These are phyloP conservation scores for Chenopodium suecicum DNA, from an alignment of 148 eudicot genomes.

Conservation along the genomic window DNA sequence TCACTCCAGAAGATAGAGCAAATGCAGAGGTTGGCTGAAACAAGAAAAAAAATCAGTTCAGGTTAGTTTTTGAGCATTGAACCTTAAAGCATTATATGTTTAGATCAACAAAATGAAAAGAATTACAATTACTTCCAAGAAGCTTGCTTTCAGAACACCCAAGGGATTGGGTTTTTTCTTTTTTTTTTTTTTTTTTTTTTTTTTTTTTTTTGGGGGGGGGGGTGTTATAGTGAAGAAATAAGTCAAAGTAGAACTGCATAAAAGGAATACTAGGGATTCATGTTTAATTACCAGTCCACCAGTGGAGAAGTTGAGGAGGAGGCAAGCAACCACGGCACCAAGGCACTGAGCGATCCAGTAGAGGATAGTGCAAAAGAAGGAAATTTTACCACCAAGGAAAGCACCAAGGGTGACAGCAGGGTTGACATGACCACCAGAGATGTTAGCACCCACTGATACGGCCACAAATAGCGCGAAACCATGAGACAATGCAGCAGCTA, in stretches of 20 bases:
- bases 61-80: background rate
- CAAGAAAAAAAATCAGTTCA: background rate
- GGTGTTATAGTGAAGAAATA: background rate
- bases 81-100: background rate
- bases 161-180: too few relatives aligned
- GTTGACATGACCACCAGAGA: slow-evolving; percentile 88
- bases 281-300: slow-evolving; percentile 54
- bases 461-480: slow-evolving; percentile 73
- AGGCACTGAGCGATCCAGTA: slow-evolving; percentile 76
- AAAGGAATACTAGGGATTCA: background rate
- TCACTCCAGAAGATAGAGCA: slow-evolving; percentile 65
- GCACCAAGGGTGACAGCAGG: slow-evolving; percentile 84
- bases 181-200: too few relatives aligned
- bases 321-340: slow-evolving; percentile 76
- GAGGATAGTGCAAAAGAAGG: slow-evolving; percentile 40
- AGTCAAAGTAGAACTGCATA: background rate
- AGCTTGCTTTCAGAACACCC: too few relatives aligned
- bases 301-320: slow-evolving; percentile 63
- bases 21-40: slow-evolving; percentile 80
- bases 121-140: too few relatives aligned
- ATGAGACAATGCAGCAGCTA: slow-evolving; percentile 70
- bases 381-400: slow-evolving; percentile 69
- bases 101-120: background rate
- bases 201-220: background rate
- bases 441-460: slow-evolving; percentile 69